Percentiles rank a stretch among this genome's conserved stretches.
phyloP scores from a whole-genome alignment of 768 basidiomycete genomes.

The Xerocomellus intermedius region DNA sequence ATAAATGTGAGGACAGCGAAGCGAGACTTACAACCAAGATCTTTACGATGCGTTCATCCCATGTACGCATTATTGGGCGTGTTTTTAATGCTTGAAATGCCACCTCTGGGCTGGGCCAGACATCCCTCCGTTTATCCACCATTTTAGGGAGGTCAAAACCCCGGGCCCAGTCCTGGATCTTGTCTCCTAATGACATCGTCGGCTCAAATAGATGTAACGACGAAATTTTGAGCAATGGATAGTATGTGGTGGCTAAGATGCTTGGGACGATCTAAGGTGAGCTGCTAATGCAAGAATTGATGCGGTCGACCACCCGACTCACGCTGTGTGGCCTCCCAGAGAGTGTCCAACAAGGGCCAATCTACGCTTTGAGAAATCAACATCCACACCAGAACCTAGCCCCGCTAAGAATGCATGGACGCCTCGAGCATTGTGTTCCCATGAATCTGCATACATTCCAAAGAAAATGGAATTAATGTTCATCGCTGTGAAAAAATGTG shows the following conservation, averaged over 20 bases:
- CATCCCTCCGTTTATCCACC: neutral
- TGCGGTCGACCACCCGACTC: neutral
- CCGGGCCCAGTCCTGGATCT: neutral
- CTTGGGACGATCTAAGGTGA: neutral
- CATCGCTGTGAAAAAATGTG: neutral
- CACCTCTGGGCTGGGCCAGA: neutral
- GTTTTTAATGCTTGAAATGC: neutral
- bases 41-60: slow-evolving; percentile 8
- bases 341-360: slow-evolving; percentile 6
- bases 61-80: neutral
- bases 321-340: neutral
- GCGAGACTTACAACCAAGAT: neutral
- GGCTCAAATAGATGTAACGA: slow-evolving; percentile 10
- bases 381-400: neutral
- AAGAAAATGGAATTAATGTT: neutral
- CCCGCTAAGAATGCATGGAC: slow-evolving; percentile 8
- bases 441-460: neutral
- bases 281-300: neutral
- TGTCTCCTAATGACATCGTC: neutral
- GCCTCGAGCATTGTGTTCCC: slow-evolving; percentile 5
- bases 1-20: neutral
- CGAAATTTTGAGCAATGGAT: slow-evolving; percentile 2
- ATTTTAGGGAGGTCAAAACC: neutral
- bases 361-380: slow-evolving; percentile 12
- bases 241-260: neutral